Base-by-base conservation (phyloP, 1,284 basidiomycete genomes). In the Apiotrichum montevideense region DNA sequence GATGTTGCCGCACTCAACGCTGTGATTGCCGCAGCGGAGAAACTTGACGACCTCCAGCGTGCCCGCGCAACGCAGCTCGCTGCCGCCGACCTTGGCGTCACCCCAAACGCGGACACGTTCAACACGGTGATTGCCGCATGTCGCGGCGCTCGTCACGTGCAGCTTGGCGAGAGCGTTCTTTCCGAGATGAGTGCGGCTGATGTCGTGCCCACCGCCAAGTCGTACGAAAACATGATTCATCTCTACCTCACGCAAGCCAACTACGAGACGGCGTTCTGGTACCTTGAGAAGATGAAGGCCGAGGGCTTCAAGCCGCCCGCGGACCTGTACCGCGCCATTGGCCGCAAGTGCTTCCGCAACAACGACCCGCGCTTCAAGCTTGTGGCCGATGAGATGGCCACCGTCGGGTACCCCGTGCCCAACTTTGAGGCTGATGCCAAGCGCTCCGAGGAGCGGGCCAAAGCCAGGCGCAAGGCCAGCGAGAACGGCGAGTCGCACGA, bases 181-280 rank as follows among this genome's bases (percentile, higher is more conserved):
- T 43, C 52, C 8, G 73, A 76, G 46, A 69, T 77, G 66, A 46
- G 52, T 9, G 44, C 48, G 0, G 59, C 55, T 2, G 58, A 54
- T 13, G 66, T 89, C 57, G 73, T 77, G 48, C 84, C 85, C 10
- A 79, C 86, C 66, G 72, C 70, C 41, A 74, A 76, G 46, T 88
- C 85, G 4, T 90, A 85, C 73, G 82, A 84, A 63, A 77, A 80
- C 41, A 79, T 90, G 73, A 82, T 92, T 59, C 64, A 77, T 11
- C 80, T 92, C 3, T 86, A 84, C 67, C 79, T 90, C 21, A 84
- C 84, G 1, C 86, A 88, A 66, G 70, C 80, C 11, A 79, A 77
- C 3, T 93, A 90, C 73, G 89, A 92, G 68, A 87, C 90, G 65
- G 88, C 89, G 0, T 93, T 93, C 77, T 86, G 84, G 73, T 90